Percentiles rank a stretch among this genome's conserved stretches.
Evolutionary conservation across 345 rosid species (phyloP).

Genomic region (Triadica sebifera): DNA sequence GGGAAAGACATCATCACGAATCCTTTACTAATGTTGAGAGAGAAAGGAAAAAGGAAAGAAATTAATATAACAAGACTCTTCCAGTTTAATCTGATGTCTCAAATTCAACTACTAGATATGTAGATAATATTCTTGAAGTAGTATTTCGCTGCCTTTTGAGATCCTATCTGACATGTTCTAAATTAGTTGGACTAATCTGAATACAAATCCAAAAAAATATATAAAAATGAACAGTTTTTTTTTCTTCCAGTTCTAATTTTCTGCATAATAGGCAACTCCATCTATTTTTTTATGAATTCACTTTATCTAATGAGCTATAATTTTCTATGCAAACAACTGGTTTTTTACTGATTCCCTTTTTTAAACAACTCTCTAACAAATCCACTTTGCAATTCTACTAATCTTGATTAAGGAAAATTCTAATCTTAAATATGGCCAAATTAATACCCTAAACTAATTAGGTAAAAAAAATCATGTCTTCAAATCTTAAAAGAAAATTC

Average conservation of each 20-base stretch:
- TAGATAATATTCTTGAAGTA: too few relatives aligned
- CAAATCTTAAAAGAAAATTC: constrained; percentile 3
- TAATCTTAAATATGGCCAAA: not conserved
- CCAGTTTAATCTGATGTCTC: too few relatives aligned
- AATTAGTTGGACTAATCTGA: too few relatives aligned
- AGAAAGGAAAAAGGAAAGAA: not conserved
- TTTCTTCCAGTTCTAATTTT: not conserved
- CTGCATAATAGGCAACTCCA: not conserved
- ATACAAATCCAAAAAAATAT: too few relatives aligned
- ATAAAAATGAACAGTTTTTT: not conserved
- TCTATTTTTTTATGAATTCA: not conserved
- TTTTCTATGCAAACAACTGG: not conserved
- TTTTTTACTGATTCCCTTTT: not conserved
- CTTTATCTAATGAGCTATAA: not conserved
- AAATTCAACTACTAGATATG: too few relatives aligned
- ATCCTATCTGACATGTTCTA: too few relatives aligned
- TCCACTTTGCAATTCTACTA: not conserved
- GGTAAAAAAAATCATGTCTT: not conserved
- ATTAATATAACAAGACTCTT: too few relatives aligned
- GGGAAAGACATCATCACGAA: constrained; percentile 10
- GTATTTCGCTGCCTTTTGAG: too few relatives aligned
- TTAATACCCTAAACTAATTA: not conserved
- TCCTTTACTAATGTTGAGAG: not conserved
- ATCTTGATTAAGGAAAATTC: not conserved
- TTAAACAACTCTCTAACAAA: not conserved